Evolutionary conservation across 768 basidiomycete species (phyloP).

Genomic region (Nidula microcarpa): DNA sequence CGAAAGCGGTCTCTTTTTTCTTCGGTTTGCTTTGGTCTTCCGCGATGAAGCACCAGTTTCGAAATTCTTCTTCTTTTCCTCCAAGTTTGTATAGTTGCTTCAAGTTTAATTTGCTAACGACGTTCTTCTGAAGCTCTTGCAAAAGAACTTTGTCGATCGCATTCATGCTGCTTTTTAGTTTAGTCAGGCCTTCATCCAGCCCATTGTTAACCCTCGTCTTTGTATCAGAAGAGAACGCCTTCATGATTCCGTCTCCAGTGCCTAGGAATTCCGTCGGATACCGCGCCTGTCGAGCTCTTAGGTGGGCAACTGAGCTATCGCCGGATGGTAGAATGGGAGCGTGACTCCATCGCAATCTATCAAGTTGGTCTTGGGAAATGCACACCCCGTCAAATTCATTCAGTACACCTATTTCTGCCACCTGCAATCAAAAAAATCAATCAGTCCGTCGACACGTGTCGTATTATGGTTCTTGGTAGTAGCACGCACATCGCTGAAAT

Average conservation of each 20-base stretch:
- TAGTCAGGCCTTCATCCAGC: constrained; percentile 26
- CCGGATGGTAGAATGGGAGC: constrained; percentile 18
- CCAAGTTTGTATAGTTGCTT: no score
- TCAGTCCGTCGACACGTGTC: not conserved
- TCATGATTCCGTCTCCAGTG: constrained; percentile 25
- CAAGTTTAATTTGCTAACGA: no score
- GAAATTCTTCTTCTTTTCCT: no score
- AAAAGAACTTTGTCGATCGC: constrained; percentile 28
- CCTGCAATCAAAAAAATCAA: constrained; percentile 18
- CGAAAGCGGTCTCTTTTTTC: no score
- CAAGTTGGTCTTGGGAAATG: constrained; percentile 35
- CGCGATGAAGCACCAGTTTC: no score
- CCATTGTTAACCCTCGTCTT: constrained; percentile 26
- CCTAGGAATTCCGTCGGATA: constrained; percentile 33
- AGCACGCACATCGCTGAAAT: constrained; percentile 35
- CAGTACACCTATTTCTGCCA: constrained; percentile 37
- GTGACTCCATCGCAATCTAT: constrained; percentile 25
- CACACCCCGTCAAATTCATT: constrained; percentile 40
- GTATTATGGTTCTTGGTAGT: no score
- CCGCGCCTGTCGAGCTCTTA: constrained; percentile 33
- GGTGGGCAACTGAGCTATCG: constrained; percentile 20
- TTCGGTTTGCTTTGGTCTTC: no score
- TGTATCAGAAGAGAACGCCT: constrained; percentile 29
- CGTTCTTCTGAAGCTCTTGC: constrained; percentile 20
- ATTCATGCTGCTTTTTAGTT: constrained; percentile 34